Evolutionary conservation across 2,329 filamentous ascomycete genomes (phyloP).

Genomic region (Conoideocrella luteorostrata): DNA sequence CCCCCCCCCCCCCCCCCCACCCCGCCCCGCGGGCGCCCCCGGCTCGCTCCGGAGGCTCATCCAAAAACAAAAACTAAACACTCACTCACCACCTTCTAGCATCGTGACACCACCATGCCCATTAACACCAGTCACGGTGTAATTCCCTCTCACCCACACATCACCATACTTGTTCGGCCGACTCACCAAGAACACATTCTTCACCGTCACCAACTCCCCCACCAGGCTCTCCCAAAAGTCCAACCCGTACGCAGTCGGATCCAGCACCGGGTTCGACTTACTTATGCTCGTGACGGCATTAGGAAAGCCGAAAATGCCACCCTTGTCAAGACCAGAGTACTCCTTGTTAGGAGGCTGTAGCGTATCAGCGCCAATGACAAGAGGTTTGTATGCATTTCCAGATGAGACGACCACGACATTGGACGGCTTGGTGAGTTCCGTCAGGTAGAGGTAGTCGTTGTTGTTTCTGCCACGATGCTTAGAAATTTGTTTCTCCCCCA

Average conservation of each 20-base stretch:
- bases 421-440: conserved; percentile 51
- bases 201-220: conserved; percentile 61
- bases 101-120: conserved; percentile 58
- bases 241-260: conserved; percentile 56
- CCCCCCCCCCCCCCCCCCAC: too few species aligned
- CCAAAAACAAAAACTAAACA: conserved; percentile 9
- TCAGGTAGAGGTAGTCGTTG: conserved; percentile 54
- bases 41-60: too few species aligned
- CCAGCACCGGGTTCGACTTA: conserved; percentile 50
- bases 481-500: too few species aligned
- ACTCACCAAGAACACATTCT: conserved; percentile 47
- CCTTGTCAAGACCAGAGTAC: conserved; percentile 56
- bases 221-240: conserved; percentile 69
- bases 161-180: conserved; percentile 61
- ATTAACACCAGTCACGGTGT: conserved; percentile 57
- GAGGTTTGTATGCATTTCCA: conserved; percentile 46
- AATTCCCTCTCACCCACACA: conserved; percentile 62
- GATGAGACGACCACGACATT: conserved; percentile 48
- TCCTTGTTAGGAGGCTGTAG: conserved; percentile 52
- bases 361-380: conserved; percentile 55
- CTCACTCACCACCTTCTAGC: conserved; percentile 45
- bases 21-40: too few species aligned
- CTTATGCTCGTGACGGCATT: conserved; percentile 56
- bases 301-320: conserved; percentile 58
- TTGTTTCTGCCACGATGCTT: conserved; percentile 36